A percentile compares a stretch with the other conserved stretches of the same genome.
phyloP scores from a whole-genome alignment of 2,329 filamentous ascomycete genomes.

The Fusarium sp. region DNA sequence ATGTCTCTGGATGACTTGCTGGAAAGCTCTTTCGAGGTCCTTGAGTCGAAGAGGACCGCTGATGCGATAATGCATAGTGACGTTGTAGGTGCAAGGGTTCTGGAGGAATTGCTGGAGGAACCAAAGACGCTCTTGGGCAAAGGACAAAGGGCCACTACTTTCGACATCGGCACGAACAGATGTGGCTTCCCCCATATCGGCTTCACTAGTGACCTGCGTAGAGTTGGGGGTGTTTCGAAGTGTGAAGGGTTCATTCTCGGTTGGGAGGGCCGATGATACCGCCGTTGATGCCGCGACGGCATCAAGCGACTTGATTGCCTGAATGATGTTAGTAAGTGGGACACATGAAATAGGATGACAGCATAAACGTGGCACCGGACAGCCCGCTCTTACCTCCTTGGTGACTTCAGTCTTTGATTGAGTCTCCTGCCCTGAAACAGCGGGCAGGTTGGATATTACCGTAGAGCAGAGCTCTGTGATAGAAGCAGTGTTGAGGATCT shows the following conservation, averaged over 20 bases:
- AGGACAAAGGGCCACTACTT: not conserved
- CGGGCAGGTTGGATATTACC: constrained; percentile 10
- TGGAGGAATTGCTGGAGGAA: constrained; percentile 16
- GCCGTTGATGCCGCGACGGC: not conserved
- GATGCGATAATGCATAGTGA: constrained; percentile 10
- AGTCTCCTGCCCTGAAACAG: not conserved
- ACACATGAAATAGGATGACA: too few species aligned
- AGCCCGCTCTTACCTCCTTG: constrained; percentile 1
- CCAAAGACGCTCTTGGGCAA: constrained; percentile 21
- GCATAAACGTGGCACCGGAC: too few species aligned
- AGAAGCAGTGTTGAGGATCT: constrained; percentile 44
- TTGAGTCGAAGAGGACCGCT: constrained; percentile 2
- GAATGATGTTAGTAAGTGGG: not conserved
- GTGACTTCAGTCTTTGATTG: constrained; percentile 1
- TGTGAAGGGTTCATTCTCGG: not conserved
- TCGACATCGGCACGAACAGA: not conserved
- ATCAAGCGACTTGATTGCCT: not conserved
- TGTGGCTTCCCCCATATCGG: not conserved
- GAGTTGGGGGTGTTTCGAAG: constrained; percentile 5
- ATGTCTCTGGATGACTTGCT: constrained; percentile 3
- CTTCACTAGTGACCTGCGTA: constrained; percentile 5
- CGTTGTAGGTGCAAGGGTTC: constrained; percentile 7
- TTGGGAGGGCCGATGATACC: not conserved
- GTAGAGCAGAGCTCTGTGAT: constrained; percentile 19
- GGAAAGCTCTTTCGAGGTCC: constrained; percentile 7